phyloP scores from a whole-genome alignment of 2,329 filamentous ascomycete genomes.

The Penicillium frequentans region DNA sequence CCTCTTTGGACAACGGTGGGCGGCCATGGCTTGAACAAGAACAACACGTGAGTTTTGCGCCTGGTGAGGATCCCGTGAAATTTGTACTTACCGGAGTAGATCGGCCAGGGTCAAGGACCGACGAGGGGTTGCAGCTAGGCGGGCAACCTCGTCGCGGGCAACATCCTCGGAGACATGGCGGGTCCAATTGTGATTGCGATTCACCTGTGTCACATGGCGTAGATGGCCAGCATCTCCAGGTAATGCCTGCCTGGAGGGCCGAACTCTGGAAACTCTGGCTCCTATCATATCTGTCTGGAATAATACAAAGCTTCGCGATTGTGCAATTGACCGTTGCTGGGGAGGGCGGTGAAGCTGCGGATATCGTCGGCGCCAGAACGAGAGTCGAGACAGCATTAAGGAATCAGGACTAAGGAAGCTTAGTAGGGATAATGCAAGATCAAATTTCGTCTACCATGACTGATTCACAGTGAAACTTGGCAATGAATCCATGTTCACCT shows the following conservation, averaged over 20 bases:
- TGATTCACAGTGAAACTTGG: too few relatives aligned
- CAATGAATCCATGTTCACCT: too few relatives aligned
- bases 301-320: not conserved
- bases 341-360: not conserved
- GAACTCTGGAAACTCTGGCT: not conserved
- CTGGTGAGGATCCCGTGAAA: not conserved
- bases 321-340: not conserved
- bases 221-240: not conserved
- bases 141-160: constrained; percentile 75
- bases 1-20: constrained; percentile 76
- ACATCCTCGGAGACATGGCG: constrained; percentile 30
- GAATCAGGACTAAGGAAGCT: too few relatives aligned
- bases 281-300: not conserved
- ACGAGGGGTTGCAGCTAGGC: constrained; percentile 73
- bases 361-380: not conserved
- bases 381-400: too few relatives aligned
- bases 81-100: constrained; percentile 70
- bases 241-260: not conserved
- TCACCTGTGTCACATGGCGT: not conserved
- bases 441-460: too few relatives aligned
- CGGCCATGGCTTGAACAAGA: constrained; percentile 63
- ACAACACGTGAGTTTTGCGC: not conserved
- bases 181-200: not conserved
- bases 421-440: too few relatives aligned
- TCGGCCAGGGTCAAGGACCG: constrained; percentile 84